Evolutionary conservation across 768 basidiomycete genomes (phyloP).

Genomic region (Suillus americanus): DNA sequence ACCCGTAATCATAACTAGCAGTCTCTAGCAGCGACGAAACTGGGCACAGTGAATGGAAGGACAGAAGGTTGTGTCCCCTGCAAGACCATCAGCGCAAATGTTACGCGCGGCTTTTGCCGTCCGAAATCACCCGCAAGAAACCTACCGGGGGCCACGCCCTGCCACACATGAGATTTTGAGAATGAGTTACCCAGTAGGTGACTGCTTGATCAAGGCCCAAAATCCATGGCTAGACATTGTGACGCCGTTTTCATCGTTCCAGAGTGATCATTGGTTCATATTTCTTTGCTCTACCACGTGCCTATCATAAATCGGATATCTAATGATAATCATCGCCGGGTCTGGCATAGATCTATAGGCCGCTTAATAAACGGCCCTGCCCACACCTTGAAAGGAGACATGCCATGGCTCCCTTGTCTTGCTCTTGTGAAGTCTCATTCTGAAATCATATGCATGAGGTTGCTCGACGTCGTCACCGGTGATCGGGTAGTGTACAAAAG

Average conservation of each 20-base stretch:
- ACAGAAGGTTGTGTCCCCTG: neutral
- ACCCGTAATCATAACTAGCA: conserved; percentile 8
- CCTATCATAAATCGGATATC: neutral
- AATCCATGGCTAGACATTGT: neutral
- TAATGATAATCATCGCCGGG: neutral
- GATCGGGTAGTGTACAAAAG: conserved; percentile 11
- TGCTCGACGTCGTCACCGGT: neutral
- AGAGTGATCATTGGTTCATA: neutral
- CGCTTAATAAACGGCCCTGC: too few species aligned
- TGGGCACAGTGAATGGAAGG: neutral
- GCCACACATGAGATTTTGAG: neutral
- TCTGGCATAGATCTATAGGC: neutral
- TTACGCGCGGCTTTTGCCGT: conserved; percentile 10
- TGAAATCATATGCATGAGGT: neutral
- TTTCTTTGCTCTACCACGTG: neutral
- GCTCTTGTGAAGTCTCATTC: conserved; percentile 1
- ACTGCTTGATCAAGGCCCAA: neutral
- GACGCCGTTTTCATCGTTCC: neutral
- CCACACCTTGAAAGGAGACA: neutral
- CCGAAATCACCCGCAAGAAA: conserved; percentile 12
- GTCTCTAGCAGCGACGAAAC: neutral
- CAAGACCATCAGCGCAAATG: neutral
- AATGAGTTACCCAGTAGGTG: neutral
- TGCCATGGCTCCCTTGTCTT: neutral
- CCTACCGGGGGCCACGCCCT: neutral